Conservation (phyloP, 352 stramenopile species). For the Phytophthora sansomeana region DNA sequence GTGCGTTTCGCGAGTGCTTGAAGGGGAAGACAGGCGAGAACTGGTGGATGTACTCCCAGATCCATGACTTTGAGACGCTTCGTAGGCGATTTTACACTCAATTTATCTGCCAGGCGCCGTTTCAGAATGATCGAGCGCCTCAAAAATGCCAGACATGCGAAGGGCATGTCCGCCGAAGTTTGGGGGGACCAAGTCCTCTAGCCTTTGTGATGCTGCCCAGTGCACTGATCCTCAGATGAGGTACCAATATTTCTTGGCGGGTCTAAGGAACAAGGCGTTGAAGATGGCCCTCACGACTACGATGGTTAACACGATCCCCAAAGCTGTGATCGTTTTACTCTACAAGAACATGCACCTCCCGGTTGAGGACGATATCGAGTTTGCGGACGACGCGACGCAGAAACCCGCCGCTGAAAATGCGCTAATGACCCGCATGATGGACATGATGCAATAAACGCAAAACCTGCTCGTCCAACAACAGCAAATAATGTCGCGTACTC, state of each 20-base stretch:
- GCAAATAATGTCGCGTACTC: too few relatives aligned
- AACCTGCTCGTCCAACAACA: too few relatives aligned
- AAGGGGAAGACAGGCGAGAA: slow-evolving; percentile 4
- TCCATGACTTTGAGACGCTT: too few relatives aligned
- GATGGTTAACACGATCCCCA: not conserved
- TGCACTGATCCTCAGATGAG: not conserved
- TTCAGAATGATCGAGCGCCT: not conserved
- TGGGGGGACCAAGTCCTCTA: not conserved
- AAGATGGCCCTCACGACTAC: not conserved
- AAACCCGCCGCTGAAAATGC: too few relatives aligned
- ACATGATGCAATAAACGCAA: too few relatives aligned
- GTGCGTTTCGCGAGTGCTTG: not conserved
- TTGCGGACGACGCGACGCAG: too few relatives aligned
- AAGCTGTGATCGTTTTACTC: too few relatives aligned
- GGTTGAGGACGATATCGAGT: too few relatives aligned
- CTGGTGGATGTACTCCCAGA: slow-evolving; percentile 4
- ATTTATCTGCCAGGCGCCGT: too few relatives aligned
- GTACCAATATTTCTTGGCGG: slow-evolving; percentile 5
- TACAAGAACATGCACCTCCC: too few relatives aligned
- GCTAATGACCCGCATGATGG: too few relatives aligned
- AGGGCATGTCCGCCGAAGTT: not conserved
- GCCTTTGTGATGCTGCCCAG: not conserved
- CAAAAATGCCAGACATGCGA: not conserved
- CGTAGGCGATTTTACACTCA: too few relatives aligned
- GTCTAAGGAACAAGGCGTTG: not conserved